Evolutionary conservation across 108 stramenopile species (phyloP).

Genomic region (Parmales sp.): DNA sequence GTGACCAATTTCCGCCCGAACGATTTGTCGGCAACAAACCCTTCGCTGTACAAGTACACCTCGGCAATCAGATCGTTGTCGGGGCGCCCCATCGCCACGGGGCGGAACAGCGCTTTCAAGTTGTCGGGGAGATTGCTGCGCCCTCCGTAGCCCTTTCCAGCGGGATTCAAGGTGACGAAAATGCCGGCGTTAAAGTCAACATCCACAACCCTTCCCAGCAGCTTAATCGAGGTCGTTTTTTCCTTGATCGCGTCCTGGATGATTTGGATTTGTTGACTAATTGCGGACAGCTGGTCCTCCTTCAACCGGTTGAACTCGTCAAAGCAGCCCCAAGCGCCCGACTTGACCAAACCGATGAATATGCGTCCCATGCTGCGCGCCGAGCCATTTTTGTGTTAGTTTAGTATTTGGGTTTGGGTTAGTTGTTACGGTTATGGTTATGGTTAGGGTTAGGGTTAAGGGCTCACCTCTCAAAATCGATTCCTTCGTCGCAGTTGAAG

Average conservation of each 20-base stretch:
- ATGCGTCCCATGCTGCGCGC: conserved; percentile 65
- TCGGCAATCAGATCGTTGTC: conserved; percentile 58
- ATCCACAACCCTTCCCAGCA: conserved; percentile 37
- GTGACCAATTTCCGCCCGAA: conserved; percentile 40
- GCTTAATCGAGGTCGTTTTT: conserved; percentile 12
- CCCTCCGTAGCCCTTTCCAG: conserved; percentile 56
- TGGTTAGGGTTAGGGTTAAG: too few species aligned
- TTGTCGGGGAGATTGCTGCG: conserved; percentile 53
- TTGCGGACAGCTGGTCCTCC: conserved; percentile 58
- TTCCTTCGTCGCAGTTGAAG: conserved; percentile 60
- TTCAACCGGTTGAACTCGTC: conserved; percentile 64
- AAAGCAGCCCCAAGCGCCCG: conserved; percentile 63
- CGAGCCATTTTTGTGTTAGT: too few species aligned
- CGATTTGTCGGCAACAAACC: conserved; percentile 36
- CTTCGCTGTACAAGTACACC: conserved; percentile 45
- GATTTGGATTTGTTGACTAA: conserved; percentile 52
- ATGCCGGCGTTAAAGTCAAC: conserved; percentile 53
- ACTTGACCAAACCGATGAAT: conserved; percentile 54
- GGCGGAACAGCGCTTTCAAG: conserved; percentile 54
- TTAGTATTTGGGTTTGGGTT: too few species aligned
- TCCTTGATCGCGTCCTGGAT: conserved; percentile 58
- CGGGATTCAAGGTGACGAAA: conserved; percentile 57
- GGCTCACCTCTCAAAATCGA: conserved; percentile 44
- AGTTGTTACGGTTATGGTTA: too few species aligned
- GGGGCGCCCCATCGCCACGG: conserved; percentile 53